Evolutionary conservation across 208 protist species (phyloP).

Genomic region (Leishmania gerbilli): DNA sequence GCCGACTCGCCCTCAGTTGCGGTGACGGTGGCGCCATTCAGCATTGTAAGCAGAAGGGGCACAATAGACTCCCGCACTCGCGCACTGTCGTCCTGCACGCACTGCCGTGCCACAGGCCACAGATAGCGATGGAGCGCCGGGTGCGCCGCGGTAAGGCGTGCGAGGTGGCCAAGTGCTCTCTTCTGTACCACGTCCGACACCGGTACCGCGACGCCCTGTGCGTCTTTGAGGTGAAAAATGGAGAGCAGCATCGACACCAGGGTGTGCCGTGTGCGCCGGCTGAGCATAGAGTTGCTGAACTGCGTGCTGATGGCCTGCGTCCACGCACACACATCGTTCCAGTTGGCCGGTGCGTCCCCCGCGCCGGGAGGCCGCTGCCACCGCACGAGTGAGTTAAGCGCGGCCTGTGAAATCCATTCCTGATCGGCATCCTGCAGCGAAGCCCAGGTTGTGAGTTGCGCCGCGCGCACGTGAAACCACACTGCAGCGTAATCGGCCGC

Average conservation of each 20-base stretch:
- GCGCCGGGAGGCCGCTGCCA: constrained; percentile 7
- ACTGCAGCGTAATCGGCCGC: constrained; percentile 32
- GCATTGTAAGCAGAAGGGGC: constrained; percentile 68
- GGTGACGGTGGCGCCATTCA: constrained; percentile 34
- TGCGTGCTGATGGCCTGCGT: constrained; percentile 40
- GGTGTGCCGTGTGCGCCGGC: constrained; percentile 43
- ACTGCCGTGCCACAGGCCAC: constrained; percentile 73
- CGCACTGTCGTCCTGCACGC: constrained; percentile 69
- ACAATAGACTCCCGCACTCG: constrained; percentile 79
- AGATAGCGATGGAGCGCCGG: constrained; percentile 62
- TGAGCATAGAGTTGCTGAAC: constrained; percentile 49
- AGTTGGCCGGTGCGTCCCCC: constrained; percentile 5
- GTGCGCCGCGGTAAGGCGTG: constrained; percentile 49
- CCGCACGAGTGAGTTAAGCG: constrained; percentile 16
- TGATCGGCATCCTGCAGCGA: constrained; percentile 19
- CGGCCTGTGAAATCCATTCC: constrained; percentile 1
- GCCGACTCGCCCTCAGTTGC: neutral
- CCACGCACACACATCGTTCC: constrained; percentile 41
- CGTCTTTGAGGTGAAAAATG: constrained; percentile 60
- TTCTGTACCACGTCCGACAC: constrained; percentile 48
- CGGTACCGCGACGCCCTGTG: constrained; percentile 30
- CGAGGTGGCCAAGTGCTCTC: constrained; percentile 57
- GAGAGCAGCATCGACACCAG: constrained; percentile 70
- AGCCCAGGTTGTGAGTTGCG: constrained; percentile 60
- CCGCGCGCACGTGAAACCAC: constrained; percentile 64